Evolutionary conservation across 2,329 filamentous ascomycete genomes (phyloP).

Genomic region (Ascochyta koolunga): DNA sequence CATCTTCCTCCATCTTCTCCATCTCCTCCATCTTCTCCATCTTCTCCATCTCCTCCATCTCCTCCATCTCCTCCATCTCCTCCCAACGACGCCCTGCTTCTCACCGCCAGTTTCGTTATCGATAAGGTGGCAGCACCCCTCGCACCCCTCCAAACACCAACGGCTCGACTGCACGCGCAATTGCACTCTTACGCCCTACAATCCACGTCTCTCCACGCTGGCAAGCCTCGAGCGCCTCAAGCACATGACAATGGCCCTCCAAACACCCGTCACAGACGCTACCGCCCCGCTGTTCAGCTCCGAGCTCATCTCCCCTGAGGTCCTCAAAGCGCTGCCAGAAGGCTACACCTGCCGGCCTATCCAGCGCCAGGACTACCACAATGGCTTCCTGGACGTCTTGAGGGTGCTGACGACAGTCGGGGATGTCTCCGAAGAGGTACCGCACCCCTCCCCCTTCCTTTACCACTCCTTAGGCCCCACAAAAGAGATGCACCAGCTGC

Average conservation of each 20-base stretch:
- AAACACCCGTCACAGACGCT: conserved; percentile 32
- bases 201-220: neutral
- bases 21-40: neutral
- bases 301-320: conserved; percentile 76
- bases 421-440: conserved; percentile 73
- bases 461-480: too few species aligned
- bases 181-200: neutral
- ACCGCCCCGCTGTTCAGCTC: conserved; percentile 72
- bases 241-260: conserved; percentile 7
- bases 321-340: conserved; percentile 74
- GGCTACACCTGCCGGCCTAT: conserved; percentile 85
- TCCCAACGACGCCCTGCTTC: neutral
- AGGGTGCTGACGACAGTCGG: conserved; percentile 92
- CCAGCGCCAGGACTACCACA: conserved; percentile 75
- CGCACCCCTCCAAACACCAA: conserved; percentile 3
- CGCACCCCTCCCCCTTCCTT: neutral
- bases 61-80: neutral
- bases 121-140: conserved; percentile 23
- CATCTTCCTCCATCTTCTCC: neutral
- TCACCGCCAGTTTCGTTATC: conserved; percentile 33
- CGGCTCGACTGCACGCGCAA: conserved; percentile 2
- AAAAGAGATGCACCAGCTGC: too few species aligned
- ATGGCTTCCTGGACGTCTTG: conserved; percentile 88
- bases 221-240: conserved; percentile 4
- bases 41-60: neutral